These are phyloP conservation scores for Puccinia coronata DNA, from an alignment of 1,284 basidiomycete species.

Conservation along the genomic window DNA sequence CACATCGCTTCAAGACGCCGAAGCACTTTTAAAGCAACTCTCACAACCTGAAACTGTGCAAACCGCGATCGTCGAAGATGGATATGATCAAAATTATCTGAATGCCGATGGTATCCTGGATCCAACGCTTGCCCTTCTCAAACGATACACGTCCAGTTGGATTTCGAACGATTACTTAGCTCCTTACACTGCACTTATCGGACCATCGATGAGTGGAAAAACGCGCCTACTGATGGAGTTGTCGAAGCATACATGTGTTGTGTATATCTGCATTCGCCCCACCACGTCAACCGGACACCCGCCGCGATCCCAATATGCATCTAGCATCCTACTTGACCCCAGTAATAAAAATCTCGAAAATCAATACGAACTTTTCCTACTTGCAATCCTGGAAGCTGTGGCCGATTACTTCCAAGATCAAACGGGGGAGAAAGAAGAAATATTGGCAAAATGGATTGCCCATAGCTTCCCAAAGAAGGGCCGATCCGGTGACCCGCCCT, in stretches of 20 bases:
- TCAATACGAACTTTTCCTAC: neutral
- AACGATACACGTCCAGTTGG: neutral
- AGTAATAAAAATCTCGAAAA: neutral
- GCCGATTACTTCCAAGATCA: neutral
- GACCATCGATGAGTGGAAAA: neutral
- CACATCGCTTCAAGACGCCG: no score
- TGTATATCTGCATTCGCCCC: neutral
- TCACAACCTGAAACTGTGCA: no score
- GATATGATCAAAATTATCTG: no score
- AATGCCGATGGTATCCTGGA: neutral
- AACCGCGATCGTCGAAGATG: no score
- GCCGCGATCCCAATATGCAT: neutral
- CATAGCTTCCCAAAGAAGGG: neutral
- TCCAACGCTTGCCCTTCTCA: neutral
- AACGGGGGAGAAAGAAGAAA: neutral
- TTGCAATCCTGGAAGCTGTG: neutral
- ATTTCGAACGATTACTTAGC: neutral
- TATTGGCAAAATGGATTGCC: neutral
- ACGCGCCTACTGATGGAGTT: neutral
- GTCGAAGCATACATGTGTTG: neutral
- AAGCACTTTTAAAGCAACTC: no score
- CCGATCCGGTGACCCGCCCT: conserved; percentile 1
- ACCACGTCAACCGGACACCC: neutral
- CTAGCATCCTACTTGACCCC: neutral
- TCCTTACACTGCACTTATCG: neutral